phyloP scores from a whole-genome alignment of 805 yeast species.

The Candida cerambycidarum region DNA sequence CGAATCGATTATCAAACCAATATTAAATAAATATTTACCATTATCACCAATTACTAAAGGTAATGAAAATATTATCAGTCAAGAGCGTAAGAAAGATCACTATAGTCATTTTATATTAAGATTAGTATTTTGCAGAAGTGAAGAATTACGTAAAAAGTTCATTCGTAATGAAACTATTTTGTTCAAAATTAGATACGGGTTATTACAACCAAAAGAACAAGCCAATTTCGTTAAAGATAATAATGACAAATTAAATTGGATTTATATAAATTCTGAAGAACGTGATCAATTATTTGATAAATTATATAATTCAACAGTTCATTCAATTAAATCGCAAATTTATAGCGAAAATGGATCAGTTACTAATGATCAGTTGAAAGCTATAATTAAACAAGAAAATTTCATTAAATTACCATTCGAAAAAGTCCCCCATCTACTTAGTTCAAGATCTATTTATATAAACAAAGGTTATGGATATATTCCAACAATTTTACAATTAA shows the following conservation, averaged over 20 bases:
- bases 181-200: constrained; percentile 69
- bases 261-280: constrained; percentile 63
- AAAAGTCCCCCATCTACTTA: constrained; percentile 73
- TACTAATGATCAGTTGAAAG: constrained; percentile 51
- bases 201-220: constrained; percentile 66
- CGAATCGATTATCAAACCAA: constrained; percentile 63
- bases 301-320: constrained; percentile 55
- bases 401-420: constrained; percentile 88
- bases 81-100: constrained; percentile 83
- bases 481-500: constrained; percentile 77
- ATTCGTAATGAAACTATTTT: constrained; percentile 71
- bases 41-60: constrained; percentile 34
- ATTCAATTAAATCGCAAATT: constrained; percentile 38
- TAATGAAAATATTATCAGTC: constrained; percentile 39
- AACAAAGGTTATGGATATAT: constrained; percentile 76
- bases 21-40: constrained; percentile 66
- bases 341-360: constrained; percentile 32
- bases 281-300: constrained; percentile 47
- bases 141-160: constrained; percentile 80
- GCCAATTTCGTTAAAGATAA: constrained; percentile 60
- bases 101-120: constrained; percentile 88
- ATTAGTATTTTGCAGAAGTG: constrained; percentile 83
- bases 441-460: constrained; percentile 67
- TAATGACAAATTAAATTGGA: constrained; percentile 67
- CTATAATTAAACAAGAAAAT: constrained; percentile 56